Conservation (phyloP, 1,139 yeast species). For the Geotrichum klebahnii region DNA sequence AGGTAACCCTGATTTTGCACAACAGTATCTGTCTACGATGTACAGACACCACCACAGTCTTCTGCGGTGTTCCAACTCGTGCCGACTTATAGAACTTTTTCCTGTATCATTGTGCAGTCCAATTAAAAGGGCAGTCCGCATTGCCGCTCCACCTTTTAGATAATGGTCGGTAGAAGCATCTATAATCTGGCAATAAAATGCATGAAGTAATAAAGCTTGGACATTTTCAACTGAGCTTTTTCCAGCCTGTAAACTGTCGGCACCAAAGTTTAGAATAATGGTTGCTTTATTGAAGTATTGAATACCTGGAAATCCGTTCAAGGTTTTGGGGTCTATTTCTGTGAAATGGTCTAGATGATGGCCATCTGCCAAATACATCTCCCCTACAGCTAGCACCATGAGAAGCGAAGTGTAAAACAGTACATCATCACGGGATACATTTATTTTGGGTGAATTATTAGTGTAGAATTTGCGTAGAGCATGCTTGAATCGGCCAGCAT, state of each 20-base stretch:
- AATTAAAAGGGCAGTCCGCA: slow-evolving; percentile 65
- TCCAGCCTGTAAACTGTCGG: slow-evolving; percentile 27
- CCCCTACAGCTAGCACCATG: slow-evolving; percentile 76
- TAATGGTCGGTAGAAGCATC: slow-evolving; percentile 82
- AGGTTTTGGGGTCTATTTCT: background rate
- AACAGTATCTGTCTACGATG: slow-evolving; percentile 81
- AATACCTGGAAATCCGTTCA: slow-evolving; percentile 26
- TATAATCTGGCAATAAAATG: slow-evolving; percentile 78
- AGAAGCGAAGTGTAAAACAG: slow-evolving; percentile 62
- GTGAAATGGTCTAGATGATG: background rate
- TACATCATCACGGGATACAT: slow-evolving; percentile 23
- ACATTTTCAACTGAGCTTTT: slow-evolving; percentile 45
- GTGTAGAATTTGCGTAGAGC: slow-evolving; percentile 25
- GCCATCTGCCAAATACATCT: slow-evolving; percentile 51
- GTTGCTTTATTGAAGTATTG: slow-evolving; percentile 27
- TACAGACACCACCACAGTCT: slow-evolving; percentile 90
- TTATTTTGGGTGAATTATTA: slow-evolving; percentile 11
- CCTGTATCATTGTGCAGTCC: slow-evolving; percentile 58
- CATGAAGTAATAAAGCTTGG: slow-evolving; percentile 72
- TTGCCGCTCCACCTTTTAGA: slow-evolving; percentile 73
- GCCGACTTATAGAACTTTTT: slow-evolving; percentile 20
- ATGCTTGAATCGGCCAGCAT: slow-evolving; percentile 51
- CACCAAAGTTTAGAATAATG: slow-evolving; percentile 24
- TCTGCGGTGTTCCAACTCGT: slow-evolving; percentile 62
- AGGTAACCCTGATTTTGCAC: slow-evolving; percentile 82